phyloP scores from a whole-genome alignment of 2,329 filamentous ascomycete species.

The Scedosporium apiospermum region DNA sequence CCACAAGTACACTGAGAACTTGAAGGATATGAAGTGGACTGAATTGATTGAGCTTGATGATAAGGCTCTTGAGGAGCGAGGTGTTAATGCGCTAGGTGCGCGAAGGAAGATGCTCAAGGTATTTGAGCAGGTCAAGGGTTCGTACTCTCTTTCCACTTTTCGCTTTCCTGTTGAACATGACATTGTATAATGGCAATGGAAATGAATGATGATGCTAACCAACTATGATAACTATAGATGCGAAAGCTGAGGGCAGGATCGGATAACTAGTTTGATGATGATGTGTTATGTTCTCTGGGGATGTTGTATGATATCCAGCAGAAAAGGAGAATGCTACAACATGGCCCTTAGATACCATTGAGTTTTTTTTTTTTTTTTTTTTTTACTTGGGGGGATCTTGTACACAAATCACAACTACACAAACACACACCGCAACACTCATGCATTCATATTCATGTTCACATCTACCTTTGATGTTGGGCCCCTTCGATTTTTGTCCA shows the following conservation, averaged over 20 bases:
- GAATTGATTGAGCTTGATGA: conserved; percentile 89
- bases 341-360: background rate
- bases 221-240: conserved; percentile 6
- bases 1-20: conserved; percentile 97
- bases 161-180: no score
- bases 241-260: conserved; percentile 10
- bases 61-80: conserved; percentile 81
- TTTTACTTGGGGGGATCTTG: no score
- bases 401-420: no score
- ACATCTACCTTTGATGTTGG: background rate
- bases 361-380: conserved; percentile 3
- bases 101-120: conserved; percentile 98
- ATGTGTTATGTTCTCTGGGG: background rate
- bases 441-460: background rate
- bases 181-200: background rate
- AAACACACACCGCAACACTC: background rate
- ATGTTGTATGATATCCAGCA: background rate
- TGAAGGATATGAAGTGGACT: conserved; percentile 96
- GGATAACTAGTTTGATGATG: conserved; percentile 2
- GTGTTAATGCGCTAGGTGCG: conserved; percentile 90
- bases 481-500: background rate
- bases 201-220: background rate
- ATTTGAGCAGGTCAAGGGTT: conserved; percentile 88
- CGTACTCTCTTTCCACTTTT: conserved; percentile 10
- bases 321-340: background rate